These are phyloP conservation scores for Cubamyces sp. DNA, from an alignment of 768 basidiomycete species.

Conservation along the genomic window DNA sequence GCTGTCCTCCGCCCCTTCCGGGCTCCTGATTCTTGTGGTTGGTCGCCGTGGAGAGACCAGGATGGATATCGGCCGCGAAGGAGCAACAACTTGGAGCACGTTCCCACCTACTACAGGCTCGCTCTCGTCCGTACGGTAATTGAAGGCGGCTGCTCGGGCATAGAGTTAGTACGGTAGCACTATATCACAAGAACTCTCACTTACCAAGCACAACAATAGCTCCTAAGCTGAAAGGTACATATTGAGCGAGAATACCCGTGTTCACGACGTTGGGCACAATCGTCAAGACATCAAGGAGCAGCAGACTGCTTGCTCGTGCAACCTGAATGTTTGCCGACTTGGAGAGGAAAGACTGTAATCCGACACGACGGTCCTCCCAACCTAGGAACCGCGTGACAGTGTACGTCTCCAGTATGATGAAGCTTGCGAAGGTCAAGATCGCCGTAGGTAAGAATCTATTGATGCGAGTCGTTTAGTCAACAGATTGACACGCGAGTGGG, in stretches of 20 bases:
- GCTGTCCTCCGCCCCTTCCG: not conserved
- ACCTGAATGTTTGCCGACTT: slow-evolving; percentile 37
- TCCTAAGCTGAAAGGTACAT: slow-evolving; percentile 47
- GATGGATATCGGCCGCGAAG: too few relatives aligned
- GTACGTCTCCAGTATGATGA: slow-evolving; percentile 45
- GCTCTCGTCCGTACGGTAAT: slow-evolving; percentile 1
- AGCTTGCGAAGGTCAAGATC: slow-evolving; percentile 40
- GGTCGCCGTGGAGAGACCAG: too few relatives aligned
- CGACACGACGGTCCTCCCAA: slow-evolving; percentile 31
- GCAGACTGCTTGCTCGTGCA: slow-evolving; percentile 42
- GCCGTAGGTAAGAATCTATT: slow-evolving; percentile 45
- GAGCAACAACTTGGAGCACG: too few relatives aligned
- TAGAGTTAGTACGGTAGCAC: not conserved
- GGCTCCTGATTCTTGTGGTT: not conserved
- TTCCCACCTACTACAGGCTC: not conserved
- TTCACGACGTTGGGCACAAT: slow-evolving; percentile 40
- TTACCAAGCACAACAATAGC: slow-evolving; percentile 47
- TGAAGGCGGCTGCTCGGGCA: slow-evolving; percentile 23
- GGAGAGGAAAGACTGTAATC: slow-evolving; percentile 24
- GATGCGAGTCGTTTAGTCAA: too few relatives aligned
- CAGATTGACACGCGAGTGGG: not conserved
- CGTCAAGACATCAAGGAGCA: slow-evolving; percentile 47
- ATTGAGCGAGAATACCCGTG: slow-evolving; percentile 44
- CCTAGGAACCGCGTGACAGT: slow-evolving; percentile 38
- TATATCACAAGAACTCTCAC: slow-evolving; percentile 10